Evolutionary conservation across 352 stramenopile species (phyloP), one percentile per base, ranked within the genome.

Genomic region (Thalassiosira hispida): DNA sequence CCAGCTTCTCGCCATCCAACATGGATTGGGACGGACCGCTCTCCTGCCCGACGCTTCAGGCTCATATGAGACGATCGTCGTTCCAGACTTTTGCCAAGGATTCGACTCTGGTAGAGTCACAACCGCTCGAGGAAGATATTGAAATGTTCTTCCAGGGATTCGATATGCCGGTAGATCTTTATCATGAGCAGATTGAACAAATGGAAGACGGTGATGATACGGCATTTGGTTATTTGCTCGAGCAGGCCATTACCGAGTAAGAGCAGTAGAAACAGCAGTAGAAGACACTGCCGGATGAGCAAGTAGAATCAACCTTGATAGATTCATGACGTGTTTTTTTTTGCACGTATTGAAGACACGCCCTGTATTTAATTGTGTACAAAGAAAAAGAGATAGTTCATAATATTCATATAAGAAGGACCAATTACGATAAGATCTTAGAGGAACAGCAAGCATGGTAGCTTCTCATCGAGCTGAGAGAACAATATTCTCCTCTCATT

Each of bases 201-300:
- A 79, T 84, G 77, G 31, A 31, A 14, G 77, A 84, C 7, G 40
- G 79, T 46, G 77, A 84, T 64, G 77, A 84, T 63, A 76, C 38
- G 55, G 69, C 69, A 1, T 84, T 84, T 65, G 77, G 77, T n/a
- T 73, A 77, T 59, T 73, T 84, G 63, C 55, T 84, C 2, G 77
- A 84, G 52, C 60, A 56, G 33, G 77, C 77, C 12, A 84, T 84
- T 62, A 70, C 33, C n/a, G 57, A 79, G 40, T 75, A 67, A 65
- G 25, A 9, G 3, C 3, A 38, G 3, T 38, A 38, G 31, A n/a
- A n/a, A n/a, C n/a, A n/a, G n/a, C n/a, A n/a, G n/a, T n/a, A n/a
- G n/a, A n/a, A n/a, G n/a, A n/a, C n/a, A n/a, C n/a, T n/a, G n/a
- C n/a, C n/a, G n/a, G n/a, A n/a, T n/a, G n/a, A n/a, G n/a, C n/a